These are phyloP conservation scores for Solanum hybrid DNA, from an alignment of 305 asterid genomes.

Conservation along the genomic window DNA sequence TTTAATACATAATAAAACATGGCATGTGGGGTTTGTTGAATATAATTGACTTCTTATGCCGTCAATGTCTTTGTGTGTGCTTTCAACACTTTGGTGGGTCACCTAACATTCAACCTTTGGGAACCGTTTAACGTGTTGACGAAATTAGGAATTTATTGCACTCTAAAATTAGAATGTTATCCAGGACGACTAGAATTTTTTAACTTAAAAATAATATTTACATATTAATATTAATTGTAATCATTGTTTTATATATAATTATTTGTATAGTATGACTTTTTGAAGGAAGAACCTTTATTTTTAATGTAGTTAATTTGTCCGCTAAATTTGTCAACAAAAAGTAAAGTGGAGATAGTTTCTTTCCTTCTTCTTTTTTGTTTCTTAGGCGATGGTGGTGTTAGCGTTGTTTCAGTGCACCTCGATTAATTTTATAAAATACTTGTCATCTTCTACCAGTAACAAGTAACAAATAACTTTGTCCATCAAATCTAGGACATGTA, in stretches of 20 bases:
- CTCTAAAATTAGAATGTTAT: not conserved
- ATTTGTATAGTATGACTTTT: not conserved
- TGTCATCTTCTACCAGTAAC: rapidly evolving
- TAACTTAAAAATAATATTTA: not conserved
- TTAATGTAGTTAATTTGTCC: not conserved
- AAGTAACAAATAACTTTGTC: rapidly evolving
- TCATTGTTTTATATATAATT: not conserved
- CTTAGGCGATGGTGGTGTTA: no score
- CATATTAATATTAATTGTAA: not conserved
- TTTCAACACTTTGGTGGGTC: not conserved
- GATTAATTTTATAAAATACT: rapidly evolving
- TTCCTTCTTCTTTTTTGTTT: no score
- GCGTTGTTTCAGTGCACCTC: rapidly evolving
- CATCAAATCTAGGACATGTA: no score
- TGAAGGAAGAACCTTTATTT: not conserved
- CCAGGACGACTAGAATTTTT: not conserved
- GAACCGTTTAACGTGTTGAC: not conserved
- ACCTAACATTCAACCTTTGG: not conserved
- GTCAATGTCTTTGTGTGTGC: not conserved
- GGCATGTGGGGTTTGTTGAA: not conserved
- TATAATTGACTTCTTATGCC: not conserved
- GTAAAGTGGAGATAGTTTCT: not conserved
- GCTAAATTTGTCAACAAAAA: not conserved
- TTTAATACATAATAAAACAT: not conserved
- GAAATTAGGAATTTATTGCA: not conserved